Percentiles rank a stretch among this genome's conserved stretches.
Conservation (phyloP, 75 land plant genomes). For the Adiantum capillusveneris region DNA sequence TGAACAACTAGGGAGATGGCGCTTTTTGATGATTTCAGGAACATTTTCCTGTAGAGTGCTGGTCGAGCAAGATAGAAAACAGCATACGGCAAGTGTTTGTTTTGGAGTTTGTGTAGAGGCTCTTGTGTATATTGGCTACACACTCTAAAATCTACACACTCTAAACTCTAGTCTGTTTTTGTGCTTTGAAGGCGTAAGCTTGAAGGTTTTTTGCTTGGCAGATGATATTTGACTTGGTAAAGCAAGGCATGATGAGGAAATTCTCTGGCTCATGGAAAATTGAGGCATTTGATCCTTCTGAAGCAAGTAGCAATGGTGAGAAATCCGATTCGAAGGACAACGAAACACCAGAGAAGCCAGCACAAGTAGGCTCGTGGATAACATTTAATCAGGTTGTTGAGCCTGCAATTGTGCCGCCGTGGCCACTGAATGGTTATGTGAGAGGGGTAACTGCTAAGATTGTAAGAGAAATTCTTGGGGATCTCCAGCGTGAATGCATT, state of each 20-base stretch:
- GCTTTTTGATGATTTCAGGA: conserved; percentile 24
- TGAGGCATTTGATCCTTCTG: conserved; percentile 7
- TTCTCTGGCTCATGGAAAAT: conserved; percentile 26
- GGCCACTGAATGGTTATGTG: conserved; percentile 25
- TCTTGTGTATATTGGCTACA: too few species aligned
- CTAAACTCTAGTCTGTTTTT: too few species aligned
- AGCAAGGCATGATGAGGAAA: conserved; percentile 30
- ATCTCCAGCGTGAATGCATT: conserved; percentile 20
- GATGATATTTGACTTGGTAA: conserved; percentile 17
- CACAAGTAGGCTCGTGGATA: conserved; percentile 20
- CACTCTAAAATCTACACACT: too few species aligned
- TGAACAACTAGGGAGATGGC: conserved; percentile 33
- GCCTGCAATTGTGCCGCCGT: conserved; percentile 18
- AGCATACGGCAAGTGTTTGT: conserved; percentile 3
- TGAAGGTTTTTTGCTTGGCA: not conserved
- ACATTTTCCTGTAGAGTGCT: conserved; percentile 20
- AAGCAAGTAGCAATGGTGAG: not conserved
- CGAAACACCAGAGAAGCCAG: not conserved
- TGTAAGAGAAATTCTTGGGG: conserved; percentile 13
- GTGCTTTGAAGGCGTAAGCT: too few species aligned
- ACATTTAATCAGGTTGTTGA: conserved; percentile 14
- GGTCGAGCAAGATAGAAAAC: conserved; percentile 19
- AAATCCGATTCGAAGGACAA: not conserved
- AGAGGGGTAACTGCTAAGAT: conserved; percentile 18
- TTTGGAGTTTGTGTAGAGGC: not conserved